These are phyloP conservation scores for Paragyromitra xinjiangensis DNA, from an alignment of 495 filamentous ascomycete genomes.

Conservation along the genomic window DNA sequence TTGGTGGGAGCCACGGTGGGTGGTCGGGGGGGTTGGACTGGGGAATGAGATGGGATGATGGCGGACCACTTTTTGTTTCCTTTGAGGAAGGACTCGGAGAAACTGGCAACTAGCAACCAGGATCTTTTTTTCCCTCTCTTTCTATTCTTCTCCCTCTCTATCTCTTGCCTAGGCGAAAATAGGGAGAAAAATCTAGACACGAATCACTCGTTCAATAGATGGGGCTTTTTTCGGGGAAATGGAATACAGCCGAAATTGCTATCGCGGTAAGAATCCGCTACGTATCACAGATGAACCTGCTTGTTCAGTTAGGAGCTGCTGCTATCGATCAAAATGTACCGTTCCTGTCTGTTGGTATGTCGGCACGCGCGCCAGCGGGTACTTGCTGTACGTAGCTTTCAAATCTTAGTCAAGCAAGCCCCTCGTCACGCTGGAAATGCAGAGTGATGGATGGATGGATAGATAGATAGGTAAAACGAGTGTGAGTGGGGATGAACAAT, in stretches of 20 bases:
- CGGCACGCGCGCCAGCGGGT: constrained; percentile 26
- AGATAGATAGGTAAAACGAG: constrained; percentile 24
- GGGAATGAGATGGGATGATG: neutral
- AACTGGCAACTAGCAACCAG: constrained; percentile 11
- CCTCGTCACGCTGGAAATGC: neutral
- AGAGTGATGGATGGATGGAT: neutral
- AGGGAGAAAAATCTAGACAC: constrained; percentile 10
- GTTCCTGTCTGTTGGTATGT: constrained; percentile 31
- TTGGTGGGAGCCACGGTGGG: constrained; percentile 56
- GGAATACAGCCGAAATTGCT: constrained; percentile 24
- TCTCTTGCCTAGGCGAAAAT: constrained; percentile 12
- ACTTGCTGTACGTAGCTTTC: constrained; percentile 10
- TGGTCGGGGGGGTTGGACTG: constrained; percentile 25
- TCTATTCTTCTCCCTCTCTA: neutral
- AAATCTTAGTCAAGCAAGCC: neutral
- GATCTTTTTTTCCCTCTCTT: constrained; percentile 10
- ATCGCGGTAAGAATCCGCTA: neutral
- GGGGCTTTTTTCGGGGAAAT: constrained; percentile 10
- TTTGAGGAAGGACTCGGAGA: constrained; percentile 17
- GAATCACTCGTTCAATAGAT: constrained; percentile 5
- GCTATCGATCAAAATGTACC: neutral
- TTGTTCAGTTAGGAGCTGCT: constrained; percentile 30
- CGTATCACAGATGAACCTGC: constrained; percentile 30
- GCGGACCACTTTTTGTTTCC: constrained; percentile 24
- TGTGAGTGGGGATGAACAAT: constrained; percentile 16